Conservation (phyloP, 495 filamentous ascomycete genomes). For the Sordaria brevicollis region DNA sequence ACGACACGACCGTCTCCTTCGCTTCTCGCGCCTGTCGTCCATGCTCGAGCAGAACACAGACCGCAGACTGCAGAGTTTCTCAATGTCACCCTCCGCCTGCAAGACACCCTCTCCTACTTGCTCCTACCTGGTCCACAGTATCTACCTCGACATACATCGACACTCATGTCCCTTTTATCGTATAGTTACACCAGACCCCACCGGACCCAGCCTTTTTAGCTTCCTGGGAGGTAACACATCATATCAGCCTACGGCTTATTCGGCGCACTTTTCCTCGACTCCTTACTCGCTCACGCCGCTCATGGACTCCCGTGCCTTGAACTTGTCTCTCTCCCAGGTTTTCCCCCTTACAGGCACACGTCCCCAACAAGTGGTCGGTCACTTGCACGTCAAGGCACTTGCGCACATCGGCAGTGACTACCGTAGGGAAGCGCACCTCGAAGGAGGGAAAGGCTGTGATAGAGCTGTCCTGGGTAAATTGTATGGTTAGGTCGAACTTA, state of each 20-base stretch:
- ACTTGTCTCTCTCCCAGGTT: constrained; percentile 10
- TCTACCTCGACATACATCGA: neutral
- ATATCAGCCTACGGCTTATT: constrained; percentile 43
- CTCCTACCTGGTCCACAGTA: constrained; percentile 4
- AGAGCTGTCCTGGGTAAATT: neutral
- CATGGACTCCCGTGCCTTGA: neutral
- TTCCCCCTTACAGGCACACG: neutral
- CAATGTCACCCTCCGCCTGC: constrained; percentile 19
- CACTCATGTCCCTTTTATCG: constrained; percentile 13
- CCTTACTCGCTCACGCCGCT: constrained; percentile 3
- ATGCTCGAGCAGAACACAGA: neutral
- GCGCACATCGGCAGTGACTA: constrained; percentile 14
- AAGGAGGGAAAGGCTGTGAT: neutral
- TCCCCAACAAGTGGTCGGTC: constrained; percentile 3
- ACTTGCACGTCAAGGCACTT: constrained; percentile 5
- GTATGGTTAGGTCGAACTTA: neutral
- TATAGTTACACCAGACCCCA: constrained; percentile 21
- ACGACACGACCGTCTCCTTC: neutral
- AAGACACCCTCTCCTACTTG: constrained; percentile 18
- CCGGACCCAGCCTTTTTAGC: constrained; percentile 11
- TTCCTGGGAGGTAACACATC: constrained; percentile 16
- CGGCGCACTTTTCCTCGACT: constrained; percentile 33
- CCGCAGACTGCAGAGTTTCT: constrained; percentile 1
- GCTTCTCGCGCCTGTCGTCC: constrained; percentile 8
- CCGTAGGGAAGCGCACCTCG: constrained; percentile 5